phyloP scores from a whole-genome alignment of 192 early-diverging fungal species.

The Spizellomyces sp. region DNA sequence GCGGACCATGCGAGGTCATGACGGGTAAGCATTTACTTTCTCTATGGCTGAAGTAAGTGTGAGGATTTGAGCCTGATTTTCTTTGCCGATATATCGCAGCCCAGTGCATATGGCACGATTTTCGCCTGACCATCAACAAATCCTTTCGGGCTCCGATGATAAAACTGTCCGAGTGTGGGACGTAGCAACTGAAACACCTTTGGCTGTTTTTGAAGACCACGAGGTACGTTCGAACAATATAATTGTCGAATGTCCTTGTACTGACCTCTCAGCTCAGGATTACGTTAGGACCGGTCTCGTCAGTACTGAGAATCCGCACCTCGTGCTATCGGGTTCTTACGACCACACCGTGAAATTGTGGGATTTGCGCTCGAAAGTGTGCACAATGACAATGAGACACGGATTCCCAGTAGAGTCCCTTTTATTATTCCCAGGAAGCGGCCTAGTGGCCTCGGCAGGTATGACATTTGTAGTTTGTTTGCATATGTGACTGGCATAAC shows the following conservation, averaged over 20 bases:
- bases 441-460: constrained; percentile 75
- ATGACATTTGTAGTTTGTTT: background rate
- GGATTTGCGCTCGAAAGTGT: constrained; percentile 79
- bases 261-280: constrained; percentile 54
- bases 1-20: constrained; percentile 65
- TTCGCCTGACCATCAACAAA: constrained; percentile 73
- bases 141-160: constrained; percentile 91
- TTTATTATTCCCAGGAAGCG: constrained; percentile 80
- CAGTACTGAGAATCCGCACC: constrained; percentile 72
- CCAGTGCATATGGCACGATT: constrained; percentile 85
- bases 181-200: constrained; percentile 74
- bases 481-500: background rate
- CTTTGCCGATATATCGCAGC: constrained; percentile 27
- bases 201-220: constrained; percentile 78
- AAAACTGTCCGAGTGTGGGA: constrained; percentile 93
- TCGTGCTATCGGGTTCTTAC: constrained; percentile 87
- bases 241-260: too few species aligned
- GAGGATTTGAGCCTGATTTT: too few species aligned
- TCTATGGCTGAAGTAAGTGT: background rate
- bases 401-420: constrained; percentile 88
- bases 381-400: constrained; percentile 77
- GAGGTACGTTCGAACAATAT: constrained; percentile 32
- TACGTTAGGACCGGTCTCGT: constrained; percentile 83
- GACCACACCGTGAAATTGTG: constrained; percentile 94
- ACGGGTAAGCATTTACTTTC: constrained; percentile 20